Conservation (phyloP, 345 rosid species). For the Sonneratia caseolaris region DNA sequence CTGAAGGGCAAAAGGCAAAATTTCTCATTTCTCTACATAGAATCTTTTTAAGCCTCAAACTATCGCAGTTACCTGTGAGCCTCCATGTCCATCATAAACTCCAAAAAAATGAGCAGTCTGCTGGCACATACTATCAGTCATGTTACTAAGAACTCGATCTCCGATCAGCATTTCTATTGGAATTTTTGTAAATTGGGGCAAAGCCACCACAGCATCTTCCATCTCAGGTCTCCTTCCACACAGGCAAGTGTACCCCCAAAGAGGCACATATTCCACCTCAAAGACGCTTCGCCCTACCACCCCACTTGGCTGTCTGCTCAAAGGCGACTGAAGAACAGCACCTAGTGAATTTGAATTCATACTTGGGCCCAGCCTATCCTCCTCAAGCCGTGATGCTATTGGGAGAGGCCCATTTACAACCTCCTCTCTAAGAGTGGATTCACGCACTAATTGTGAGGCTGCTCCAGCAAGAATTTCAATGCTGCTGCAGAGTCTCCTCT, state of each 20-base stretch:
- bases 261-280: slow-evolving; percentile 79
- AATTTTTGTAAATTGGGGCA: slow-evolving; percentile 52
- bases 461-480: slow-evolving; percentile 32
- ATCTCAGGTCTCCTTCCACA: slow-evolving; percentile 94
- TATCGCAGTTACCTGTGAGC: slow-evolving; percentile 49
- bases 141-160: slow-evolving; percentile 41
- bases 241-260: slow-evolving; percentile 74
- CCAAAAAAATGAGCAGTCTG: slow-evolving; percentile 86
- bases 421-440: slow-evolving; percentile 22
- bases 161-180: slow-evolving; percentile 75
- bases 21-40: background rate
- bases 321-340: slow-evolving; percentile 32
- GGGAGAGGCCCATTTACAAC: slow-evolving; percentile 26
- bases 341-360: slow-evolving; percentile 27
- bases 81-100: slow-evolving; percentile 98
- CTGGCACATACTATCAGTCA: slow-evolving; percentile 34
- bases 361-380: slow-evolving; percentile 25
- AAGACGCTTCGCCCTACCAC: slow-evolving; percentile 56
- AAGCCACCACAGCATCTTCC: slow-evolving; percentile 79
- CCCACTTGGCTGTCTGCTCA: slow-evolving; percentile 24
- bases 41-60: background rate
- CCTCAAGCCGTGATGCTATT: slow-evolving; percentile 29
- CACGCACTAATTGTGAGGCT: slow-evolving; percentile 6
- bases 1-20: background rate
- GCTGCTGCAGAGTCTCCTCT: slow-evolving; percentile 25